Conservation (phyloP, 2,329 filamentous ascomycete species). For the Stachybotrys elegans region DNA sequence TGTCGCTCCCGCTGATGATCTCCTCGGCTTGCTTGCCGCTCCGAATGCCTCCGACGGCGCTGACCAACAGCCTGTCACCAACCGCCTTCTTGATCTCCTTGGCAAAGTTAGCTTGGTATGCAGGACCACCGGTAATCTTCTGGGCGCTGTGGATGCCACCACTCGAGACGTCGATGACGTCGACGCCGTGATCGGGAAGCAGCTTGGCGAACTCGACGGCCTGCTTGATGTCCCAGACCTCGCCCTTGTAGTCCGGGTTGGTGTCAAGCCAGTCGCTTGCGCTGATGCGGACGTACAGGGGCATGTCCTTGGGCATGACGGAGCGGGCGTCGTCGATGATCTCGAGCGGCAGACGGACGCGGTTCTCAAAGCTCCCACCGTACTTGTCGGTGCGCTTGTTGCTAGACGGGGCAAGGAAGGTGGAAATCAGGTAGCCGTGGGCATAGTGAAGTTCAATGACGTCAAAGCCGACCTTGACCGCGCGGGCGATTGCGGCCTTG, state of each 20-base stretch:
- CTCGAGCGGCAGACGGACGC: conserved; percentile 45
- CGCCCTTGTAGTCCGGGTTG: conserved; percentile 39
- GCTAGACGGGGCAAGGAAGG: conserved; percentile 60
- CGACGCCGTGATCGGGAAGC: conserved; percentile 62
- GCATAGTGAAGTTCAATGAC: conserved; percentile 68
- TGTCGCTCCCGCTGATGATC: conserved; percentile 28
- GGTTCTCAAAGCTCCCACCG: conserved; percentile 64
- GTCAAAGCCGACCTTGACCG: conserved; percentile 61
- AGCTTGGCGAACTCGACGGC: conserved; percentile 57
- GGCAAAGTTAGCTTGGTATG: conserved; percentile 67
- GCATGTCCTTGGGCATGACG: conserved; percentile 5
- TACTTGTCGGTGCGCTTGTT: conserved; percentile 64
- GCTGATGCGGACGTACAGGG: conserved; percentile 5
- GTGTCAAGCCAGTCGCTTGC: conserved; percentile 34
- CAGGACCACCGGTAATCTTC: conserved; percentile 52
- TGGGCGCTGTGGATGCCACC: conserved; percentile 59
- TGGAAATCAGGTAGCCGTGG: conserved; percentile 69
- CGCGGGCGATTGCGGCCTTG: conserved; percentile 46
- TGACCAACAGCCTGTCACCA: conserved; percentile 48
- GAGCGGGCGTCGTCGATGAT: conserved; percentile 2
- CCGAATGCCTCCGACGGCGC: conserved; percentile 43
- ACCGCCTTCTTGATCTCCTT: conserved; percentile 66
- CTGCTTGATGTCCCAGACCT: conserved; percentile 62
- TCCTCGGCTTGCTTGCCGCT: conserved; percentile 39
- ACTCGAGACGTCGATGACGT: conserved; percentile 67